phyloP scores from a whole-genome alignment of 371 early-diverging fungal species.

The Haplosporangium sp. region DNA sequence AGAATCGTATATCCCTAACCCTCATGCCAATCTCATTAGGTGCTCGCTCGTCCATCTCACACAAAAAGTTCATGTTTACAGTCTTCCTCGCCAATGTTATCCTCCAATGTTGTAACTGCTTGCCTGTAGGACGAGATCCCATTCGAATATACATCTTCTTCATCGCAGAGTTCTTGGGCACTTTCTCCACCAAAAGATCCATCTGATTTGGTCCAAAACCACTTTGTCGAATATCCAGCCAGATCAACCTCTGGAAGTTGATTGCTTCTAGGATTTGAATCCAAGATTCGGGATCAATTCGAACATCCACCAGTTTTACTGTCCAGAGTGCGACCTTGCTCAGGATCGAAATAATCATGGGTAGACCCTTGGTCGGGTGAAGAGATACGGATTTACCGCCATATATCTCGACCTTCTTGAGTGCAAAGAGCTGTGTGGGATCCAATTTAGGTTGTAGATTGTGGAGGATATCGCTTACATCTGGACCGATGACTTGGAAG shows the following conservation, averaged over 20 bases:
- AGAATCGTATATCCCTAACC: neutral
- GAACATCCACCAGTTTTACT: neutral
- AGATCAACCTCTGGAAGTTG: neutral
- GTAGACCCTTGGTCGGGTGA: slow-evolving; percentile 2
- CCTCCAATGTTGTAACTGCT: neutral
- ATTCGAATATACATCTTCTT: slow-evolving; percentile 4
- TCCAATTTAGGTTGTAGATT: slow-evolving; percentile 3
- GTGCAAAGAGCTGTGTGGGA: neutral
- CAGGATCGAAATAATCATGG: neutral
- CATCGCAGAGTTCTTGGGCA: slow-evolving; percentile 3
- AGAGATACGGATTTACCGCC: slow-evolving; percentile 4
- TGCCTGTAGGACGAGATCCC: neutral
- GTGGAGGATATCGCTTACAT: slow-evolving; percentile 3
- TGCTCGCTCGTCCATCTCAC: slow-evolving; percentile 4
- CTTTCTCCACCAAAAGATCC: neutral
- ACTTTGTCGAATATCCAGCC: slow-evolving; percentile 1
- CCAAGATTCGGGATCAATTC: slow-evolving; percentile 4
- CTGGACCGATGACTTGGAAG: neutral
- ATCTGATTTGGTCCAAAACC: slow-evolving; percentile 2
- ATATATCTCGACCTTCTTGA: slow-evolving; percentile 1
- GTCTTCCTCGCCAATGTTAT: neutral
- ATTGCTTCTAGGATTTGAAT: neutral
- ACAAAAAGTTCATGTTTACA: neutral
- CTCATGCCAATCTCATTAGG: slow-evolving; percentile 6
- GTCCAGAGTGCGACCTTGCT: slow-evolving; percentile 1